A percentile compares a stretch with the other conserved stretches of the same genome.
phyloP scores from a whole-genome alignment of 192 early-diverging fungal genomes.

The Coemansia interrupta region DNA sequence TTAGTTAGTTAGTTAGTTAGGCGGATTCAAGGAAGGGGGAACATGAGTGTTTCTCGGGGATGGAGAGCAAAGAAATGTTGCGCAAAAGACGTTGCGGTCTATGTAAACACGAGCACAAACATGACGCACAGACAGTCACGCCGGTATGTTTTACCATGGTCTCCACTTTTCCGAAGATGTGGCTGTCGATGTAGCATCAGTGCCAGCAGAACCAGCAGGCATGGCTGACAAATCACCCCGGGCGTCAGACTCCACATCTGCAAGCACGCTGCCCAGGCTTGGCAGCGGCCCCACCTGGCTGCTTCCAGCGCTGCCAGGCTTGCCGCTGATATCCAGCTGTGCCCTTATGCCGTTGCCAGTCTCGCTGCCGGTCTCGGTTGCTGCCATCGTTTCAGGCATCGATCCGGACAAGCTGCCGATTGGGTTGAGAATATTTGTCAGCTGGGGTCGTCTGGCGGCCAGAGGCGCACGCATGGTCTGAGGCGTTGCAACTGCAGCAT shows the following conservation, averaged over 20 bases:
- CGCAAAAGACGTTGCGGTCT: background rate
- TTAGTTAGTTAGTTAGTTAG: too few species aligned
- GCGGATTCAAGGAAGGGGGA: too few species aligned
- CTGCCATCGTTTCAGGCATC: too few species aligned
- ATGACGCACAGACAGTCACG: background rate
- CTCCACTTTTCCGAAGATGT: conserved; percentile 42
- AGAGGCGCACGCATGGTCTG: conserved; percentile 14
- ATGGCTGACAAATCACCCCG: background rate
- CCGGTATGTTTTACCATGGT: conserved; percentile 27
- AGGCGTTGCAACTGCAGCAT: background rate
- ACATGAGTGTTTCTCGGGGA: too few species aligned
- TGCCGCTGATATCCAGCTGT: background rate
- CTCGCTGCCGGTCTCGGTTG: background rate
- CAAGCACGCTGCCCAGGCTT: conserved; percentile 37
- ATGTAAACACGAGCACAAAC: background rate
- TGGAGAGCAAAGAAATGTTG: too few species aligned
- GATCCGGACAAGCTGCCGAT: conserved; percentile 1
- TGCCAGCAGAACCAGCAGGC: conserved; percentile 8
- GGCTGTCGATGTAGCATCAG: conserved; percentile 6
- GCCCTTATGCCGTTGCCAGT: background rate
- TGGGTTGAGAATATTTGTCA: conserved; percentile 44
- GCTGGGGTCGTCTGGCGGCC: conserved; percentile 17
- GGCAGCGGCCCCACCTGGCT: conserved; percentile 37
- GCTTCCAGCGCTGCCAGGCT: background rate
- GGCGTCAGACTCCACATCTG: conserved; percentile 19